Evolutionary conservation across 208 protist species (phyloP).

Genomic region (Kentomonas sorsogonicus): DNA sequence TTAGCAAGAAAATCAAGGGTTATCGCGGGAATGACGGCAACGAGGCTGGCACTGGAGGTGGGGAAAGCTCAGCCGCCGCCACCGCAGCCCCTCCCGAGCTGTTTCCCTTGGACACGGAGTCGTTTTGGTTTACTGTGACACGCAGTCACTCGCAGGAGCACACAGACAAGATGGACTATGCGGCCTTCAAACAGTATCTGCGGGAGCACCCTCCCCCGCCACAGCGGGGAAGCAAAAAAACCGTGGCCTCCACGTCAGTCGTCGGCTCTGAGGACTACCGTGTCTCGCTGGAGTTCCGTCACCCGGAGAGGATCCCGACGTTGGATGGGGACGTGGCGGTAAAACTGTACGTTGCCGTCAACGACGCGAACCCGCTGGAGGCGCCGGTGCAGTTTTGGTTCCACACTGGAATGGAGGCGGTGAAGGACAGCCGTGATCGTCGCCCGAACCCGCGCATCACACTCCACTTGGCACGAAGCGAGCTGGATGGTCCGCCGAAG

Average conservation of each 20-base stretch:
- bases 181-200: conserved; percentile 12
- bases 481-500: conserved; percentile 73
- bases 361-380: conserved; percentile 60
- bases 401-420: conserved; percentile 52
- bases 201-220: neutral
- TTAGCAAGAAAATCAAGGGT: conserved; percentile 19
- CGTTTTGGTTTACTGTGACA: conserved; percentile 13
- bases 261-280: no score
- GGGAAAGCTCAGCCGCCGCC: neutral
- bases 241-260: conserved; percentile 14
- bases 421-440: no score
- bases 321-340: conserved; percentile 54
- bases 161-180: conserved; percentile 8
- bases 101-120: conserved; percentile 13
- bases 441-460: no score
- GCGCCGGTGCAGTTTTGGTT: conserved; percentile 72
- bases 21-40: neutral
- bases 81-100: conserved; percentile 1
- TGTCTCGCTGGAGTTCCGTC: conserved; percentile 29
- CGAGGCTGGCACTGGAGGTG: neutral
- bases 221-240: no score
- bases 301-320: conserved; percentile 35
- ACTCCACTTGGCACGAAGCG: conserved; percentile 25
- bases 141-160: neutral
- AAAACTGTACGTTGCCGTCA: conserved; percentile 65